Conservation (phyloP, 345 rosid genomes). For the Ceriops tagal region DNA sequence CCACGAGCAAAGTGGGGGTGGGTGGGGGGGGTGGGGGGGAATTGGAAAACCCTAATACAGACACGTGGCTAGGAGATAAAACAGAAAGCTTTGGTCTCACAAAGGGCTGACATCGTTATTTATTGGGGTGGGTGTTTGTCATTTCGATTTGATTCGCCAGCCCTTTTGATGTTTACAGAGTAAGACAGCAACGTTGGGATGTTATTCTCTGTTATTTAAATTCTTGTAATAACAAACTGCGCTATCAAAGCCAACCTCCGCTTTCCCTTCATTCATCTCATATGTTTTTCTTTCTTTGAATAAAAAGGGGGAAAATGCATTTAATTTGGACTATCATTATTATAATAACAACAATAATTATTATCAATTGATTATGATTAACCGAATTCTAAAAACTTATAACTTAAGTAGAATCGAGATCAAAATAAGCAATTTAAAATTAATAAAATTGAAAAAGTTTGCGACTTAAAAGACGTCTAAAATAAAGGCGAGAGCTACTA, state of each 20-base stretch:
- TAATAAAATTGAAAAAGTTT: too few relatives aligned
- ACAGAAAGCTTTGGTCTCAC: constrained; percentile 39
- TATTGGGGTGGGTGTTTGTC: constrained; percentile 23
- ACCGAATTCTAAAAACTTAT: too few relatives aligned
- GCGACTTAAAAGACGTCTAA: too few relatives aligned
- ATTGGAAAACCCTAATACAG: constrained; percentile 29
- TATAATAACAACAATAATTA: too few relatives aligned
- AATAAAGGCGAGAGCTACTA: too few relatives aligned
- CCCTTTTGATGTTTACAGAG: not conserved
- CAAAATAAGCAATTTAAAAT: too few relatives aligned
- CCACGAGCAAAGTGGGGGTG: constrained; percentile 13
- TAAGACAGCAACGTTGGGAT: not conserved
- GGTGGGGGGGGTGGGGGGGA: constrained; percentile 11
- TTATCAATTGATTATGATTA: too few relatives aligned
- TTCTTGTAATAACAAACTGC: not conserved
- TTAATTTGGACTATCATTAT: too few relatives aligned
- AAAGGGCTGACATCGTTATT: constrained; percentile 49
- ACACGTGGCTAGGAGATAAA: constrained; percentile 34
- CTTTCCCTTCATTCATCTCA: not conserved
- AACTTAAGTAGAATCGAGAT: too few relatives aligned
- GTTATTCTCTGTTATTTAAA: constrained; percentile 1
- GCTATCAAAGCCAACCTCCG: not conserved
- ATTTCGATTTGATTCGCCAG: constrained; percentile 28
- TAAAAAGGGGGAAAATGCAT: too few relatives aligned
- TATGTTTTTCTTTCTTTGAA: too few relatives aligned